Percentiles rank a stretch among this genome's conserved stretches.
phyloP scores from a whole-genome alignment of 352 stramenopile genomes.

The Phytopythium aichiense region DNA sequence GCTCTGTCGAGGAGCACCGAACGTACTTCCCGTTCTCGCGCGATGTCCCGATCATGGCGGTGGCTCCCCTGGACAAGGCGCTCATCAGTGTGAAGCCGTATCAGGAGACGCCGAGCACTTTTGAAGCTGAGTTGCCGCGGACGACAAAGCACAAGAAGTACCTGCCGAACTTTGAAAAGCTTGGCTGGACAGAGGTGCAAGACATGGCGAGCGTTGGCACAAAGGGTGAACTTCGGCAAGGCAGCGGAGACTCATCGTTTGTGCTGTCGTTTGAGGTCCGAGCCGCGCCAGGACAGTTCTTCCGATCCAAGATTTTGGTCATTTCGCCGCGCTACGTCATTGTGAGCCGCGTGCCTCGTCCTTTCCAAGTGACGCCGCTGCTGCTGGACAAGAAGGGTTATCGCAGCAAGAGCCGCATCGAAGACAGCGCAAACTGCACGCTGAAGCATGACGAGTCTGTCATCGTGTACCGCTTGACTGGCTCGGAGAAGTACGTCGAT shows the following conservation, averaged over 20 bases:
- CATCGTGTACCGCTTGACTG: slow-evolving; percentile 64
- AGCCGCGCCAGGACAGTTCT: slow-evolving; percentile 79
- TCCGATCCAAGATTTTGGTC: slow-evolving; percentile 75
- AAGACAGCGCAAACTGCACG: slow-evolving; percentile 30
- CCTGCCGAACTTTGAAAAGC: slow-evolving; percentile 62
- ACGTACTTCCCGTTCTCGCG: slow-evolving; percentile 60
- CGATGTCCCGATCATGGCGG: slow-evolving; percentile 61
- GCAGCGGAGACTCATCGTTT: slow-evolving; percentile 47
- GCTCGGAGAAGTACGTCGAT: slow-evolving; percentile 67
- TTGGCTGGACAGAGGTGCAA: slow-evolving; percentile 63
- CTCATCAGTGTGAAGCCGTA: slow-evolving; percentile 62
- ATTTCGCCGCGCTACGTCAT: slow-evolving; percentile 78
- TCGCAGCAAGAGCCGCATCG: slow-evolving; percentile 24
- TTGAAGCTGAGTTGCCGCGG: slow-evolving; percentile 50
- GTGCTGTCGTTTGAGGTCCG: slow-evolving; percentile 78
- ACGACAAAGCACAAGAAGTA: slow-evolving; percentile 62
- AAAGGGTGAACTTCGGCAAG: slow-evolving; percentile 58
- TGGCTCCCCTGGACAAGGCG: slow-evolving; percentile 57
- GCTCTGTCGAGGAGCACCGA: slow-evolving; percentile 63
- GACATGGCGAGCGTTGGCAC: slow-evolving; percentile 77
- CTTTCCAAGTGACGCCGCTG: slow-evolving; percentile 68
- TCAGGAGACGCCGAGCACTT: slow-evolving; percentile 55
- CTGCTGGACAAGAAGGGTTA: slow-evolving; percentile 75
- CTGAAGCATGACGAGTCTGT: slow-evolving; percentile 51
- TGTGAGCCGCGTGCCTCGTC: slow-evolving; percentile 53